Evolutionary conservation across 2,329 filamentous ascomycete genomes (phyloP).

Genomic region (Aspergillus aculeatus): DNA sequence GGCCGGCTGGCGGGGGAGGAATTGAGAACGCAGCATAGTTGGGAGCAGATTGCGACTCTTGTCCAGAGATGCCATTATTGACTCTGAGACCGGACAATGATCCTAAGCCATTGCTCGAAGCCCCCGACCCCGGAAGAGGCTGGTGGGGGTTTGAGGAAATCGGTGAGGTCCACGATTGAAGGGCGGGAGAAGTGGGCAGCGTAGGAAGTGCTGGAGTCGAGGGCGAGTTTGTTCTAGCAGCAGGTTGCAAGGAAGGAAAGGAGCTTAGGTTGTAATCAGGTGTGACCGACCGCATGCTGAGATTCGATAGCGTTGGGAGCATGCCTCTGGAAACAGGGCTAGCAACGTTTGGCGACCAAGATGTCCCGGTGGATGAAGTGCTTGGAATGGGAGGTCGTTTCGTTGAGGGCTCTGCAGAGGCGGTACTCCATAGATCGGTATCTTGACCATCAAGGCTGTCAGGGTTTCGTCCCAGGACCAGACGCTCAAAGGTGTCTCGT

Average conservation of each 20-base stretch:
- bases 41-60: slow-evolving; percentile 21
- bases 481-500: slow-evolving; percentile 78
- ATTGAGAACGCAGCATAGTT: slow-evolving; percentile 43
- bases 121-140: slow-evolving; percentile 13
- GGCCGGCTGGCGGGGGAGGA: slow-evolving; percentile 39
- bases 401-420: slow-evolving; percentile 32
- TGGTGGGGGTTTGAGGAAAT: slow-evolving; percentile 16
- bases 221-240: slow-evolving; percentile 33
- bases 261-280: slow-evolving; percentile 51
- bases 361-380: slow-evolving; percentile 33
- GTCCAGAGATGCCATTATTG: slow-evolving; percentile 15
- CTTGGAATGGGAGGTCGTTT: slow-evolving; percentile 23
- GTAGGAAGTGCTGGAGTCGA: slow-evolving; percentile 26
- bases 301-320: slow-evolving; percentile 22
- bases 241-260: slow-evolving; percentile 49
- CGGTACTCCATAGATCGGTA: slow-evolving; percentile 32
- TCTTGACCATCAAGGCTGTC: slow-evolving; percentile 38
- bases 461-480: slow-evolving; percentile 72
- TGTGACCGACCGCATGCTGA: slow-evolving; percentile 49
- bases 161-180: slow-evolving; percentile 19
- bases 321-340: slow-evolving; percentile 20
- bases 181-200: slow-evolving; percentile 29
- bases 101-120: slow-evolving; percentile 22
- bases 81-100: slow-evolving; percentile 28
- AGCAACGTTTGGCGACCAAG: slow-evolving; percentile 42